Conservation (phyloP, 2,329 filamentous ascomycete genomes). For the Coniochaeta hoffmannii region DNA sequence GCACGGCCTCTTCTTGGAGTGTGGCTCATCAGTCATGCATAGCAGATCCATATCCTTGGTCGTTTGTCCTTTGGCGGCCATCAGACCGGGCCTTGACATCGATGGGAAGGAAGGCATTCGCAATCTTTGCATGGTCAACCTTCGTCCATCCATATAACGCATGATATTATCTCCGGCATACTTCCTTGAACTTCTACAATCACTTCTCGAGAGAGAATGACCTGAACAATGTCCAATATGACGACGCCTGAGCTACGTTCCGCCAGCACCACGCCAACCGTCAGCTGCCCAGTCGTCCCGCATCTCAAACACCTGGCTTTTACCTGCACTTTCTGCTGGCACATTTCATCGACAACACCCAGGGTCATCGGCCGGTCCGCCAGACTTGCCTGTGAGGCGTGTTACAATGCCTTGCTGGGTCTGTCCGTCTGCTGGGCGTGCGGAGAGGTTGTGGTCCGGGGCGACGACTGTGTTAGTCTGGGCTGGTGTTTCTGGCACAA, state of each 20-base stretch:
- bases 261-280: not conserved
- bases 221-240: not conserved
- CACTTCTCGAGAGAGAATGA: not conserved
- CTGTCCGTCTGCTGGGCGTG: constrained; percentile 52
- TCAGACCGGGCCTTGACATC: too few relatives aligned
- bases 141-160: too few relatives aligned
- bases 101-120: too few relatives aligned
- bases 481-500: constrained; percentile 56
- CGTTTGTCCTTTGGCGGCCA: too few relatives aligned
- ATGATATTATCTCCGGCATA: too few relatives aligned
- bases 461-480: constrained; percentile 48
- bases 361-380: constrained; percentile 36
- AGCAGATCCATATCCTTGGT: too few relatives aligned
- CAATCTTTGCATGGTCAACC: too few relatives aligned
- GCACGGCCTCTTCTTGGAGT: too few relatives aligned
- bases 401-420: constrained; percentile 40
- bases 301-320: constrained; percentile 22
- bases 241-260: not conserved
- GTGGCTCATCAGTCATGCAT: too few relatives aligned
- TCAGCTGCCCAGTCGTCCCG: constrained; percentile 4
- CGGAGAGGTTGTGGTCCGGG: constrained; percentile 45
- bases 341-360: constrained; percentile 25
- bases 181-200: too few relatives aligned
- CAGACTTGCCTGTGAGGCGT: constrained; percentile 40
- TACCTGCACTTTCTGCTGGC: constrained; percentile 51